Conservation (phyloP, 805 yeast genomes). For the Ogataea sp. region DNA sequence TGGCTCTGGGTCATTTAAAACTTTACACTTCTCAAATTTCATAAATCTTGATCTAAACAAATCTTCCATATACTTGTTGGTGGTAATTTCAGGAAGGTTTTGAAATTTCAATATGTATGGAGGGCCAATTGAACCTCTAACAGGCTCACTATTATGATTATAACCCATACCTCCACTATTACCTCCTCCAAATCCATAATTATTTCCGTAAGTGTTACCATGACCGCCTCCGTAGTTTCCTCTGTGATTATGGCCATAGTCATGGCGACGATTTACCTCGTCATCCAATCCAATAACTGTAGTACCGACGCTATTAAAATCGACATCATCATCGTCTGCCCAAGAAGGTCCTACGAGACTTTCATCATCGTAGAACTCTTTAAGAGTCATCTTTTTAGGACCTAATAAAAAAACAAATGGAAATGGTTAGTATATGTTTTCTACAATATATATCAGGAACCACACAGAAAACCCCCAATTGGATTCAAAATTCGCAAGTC, state of each 20-base stretch:
- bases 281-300: conserved; percentile 18
- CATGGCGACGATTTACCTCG: not conserved
- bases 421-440: not conserved
- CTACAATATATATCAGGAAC: no score
- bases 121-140: conserved; percentile 26
- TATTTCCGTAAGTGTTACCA: no score
- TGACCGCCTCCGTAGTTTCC: no score
- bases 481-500: no score
- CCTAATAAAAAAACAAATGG: conserved; percentile 7
- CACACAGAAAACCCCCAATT: no score
- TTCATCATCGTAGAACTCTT: conserved; percentile 37
- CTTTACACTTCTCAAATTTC: conserved; percentile 47
- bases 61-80: conserved; percentile 45
- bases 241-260: not conserved
- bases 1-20: conserved; percentile 32
- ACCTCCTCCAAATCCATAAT: conserved; percentile 3
- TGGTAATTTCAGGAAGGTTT: conserved; percentile 49
- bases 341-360: conserved; percentile 42
- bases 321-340: conserved; percentile 58
- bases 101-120: conserved; percentile 61
- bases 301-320: conserved; percentile 50
- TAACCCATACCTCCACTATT: conserved; percentile 4
- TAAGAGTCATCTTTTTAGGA: conserved; percentile 36
- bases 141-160: conserved; percentile 6
- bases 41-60: conserved; percentile 58